Percentiles rank a stretch among this genome's conserved stretches.
Conservation (phyloP, 257 asterid species). For the Echites panduratus region DNA sequence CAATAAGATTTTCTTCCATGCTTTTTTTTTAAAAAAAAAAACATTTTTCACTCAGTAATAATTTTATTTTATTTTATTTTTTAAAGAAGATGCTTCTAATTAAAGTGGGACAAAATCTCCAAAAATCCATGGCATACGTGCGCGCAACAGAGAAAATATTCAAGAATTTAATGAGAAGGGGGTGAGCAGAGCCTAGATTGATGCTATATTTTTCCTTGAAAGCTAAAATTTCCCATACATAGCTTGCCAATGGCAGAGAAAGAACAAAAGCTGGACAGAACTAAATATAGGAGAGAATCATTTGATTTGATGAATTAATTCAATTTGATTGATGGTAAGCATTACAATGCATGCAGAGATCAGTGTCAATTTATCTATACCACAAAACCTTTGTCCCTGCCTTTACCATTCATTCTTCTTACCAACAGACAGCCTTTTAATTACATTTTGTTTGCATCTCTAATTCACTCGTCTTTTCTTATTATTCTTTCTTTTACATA, state of each 20-base stretch:
- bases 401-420: constrained; percentile 22
- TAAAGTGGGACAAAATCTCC: neutral
- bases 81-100: neutral
- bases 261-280: constrained; percentile 9
- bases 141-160: neutral
- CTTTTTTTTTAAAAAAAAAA: too few relatives aligned
- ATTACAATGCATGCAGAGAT: too few relatives aligned
- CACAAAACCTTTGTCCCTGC: constrained; percentile 22
- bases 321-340: constrained; percentile 3
- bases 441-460: constrained; percentile 10
- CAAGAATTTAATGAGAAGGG: neutral
- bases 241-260: neutral
- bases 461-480: neutral
- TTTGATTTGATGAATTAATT: neutral
- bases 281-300: constrained; percentile 14
- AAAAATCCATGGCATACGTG: neutral
- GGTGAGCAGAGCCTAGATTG: neutral
- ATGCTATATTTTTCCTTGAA: neutral
- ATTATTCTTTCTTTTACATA: constrained; percentile 15
- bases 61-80: too few relatives aligned
- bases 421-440: constrained; percentile 39
- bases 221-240: constrained; percentile 3
- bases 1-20: neutral
- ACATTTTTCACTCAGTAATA: too few relatives aligned
- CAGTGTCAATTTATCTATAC: constrained; percentile 27